Evolutionary conservation across 306 rosid species (phyloP).

Genomic region (Medicago ruthenica): DNA sequence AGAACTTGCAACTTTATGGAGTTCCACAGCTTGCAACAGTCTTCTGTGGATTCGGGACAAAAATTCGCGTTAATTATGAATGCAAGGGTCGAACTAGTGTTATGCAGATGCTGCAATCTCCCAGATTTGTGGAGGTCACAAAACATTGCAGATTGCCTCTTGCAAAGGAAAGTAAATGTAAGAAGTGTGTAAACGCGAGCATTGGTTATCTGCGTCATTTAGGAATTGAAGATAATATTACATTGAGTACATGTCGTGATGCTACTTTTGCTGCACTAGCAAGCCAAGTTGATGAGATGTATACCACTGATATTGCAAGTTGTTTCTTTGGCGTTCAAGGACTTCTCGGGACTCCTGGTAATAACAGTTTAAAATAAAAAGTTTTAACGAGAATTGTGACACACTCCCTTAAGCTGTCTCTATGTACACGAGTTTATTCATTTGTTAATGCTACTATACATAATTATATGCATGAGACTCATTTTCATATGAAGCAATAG

Average conservation of each 20-base stretch:
- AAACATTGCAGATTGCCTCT: constrained; percentile 72
- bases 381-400: constrained; percentile 5
- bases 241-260: constrained; percentile 89
- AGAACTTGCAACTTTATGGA: constrained; percentile 75
- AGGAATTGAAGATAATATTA: constrained; percentile 73
- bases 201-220: constrained; percentile 74
- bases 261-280: constrained; percentile 85
- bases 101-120: constrained; percentile 81
- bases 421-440: constrained; percentile 15
- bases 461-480: constrained; percentile 22
- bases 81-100: constrained; percentile 86
- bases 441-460: constrained; percentile 28
- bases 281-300: constrained; percentile 72
- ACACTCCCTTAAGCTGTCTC: constrained; percentile 17
- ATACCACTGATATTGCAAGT: constrained; percentile 75
- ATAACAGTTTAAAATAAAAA: constrained; percentile 14
- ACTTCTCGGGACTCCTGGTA: constrained; percentile 68
- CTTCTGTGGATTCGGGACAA: constrained; percentile 91
- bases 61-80: constrained; percentile 79
- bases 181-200: constrained; percentile 82
- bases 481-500: constrained; percentile 29
- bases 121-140: constrained; percentile 69
- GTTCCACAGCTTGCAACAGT: constrained; percentile 72
- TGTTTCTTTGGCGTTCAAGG: constrained; percentile 95
- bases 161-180: constrained; percentile 70